phyloP scores from a whole-genome alignment of 768 basidiomycete genomes.

The Pleurotus eryngii region DNA sequence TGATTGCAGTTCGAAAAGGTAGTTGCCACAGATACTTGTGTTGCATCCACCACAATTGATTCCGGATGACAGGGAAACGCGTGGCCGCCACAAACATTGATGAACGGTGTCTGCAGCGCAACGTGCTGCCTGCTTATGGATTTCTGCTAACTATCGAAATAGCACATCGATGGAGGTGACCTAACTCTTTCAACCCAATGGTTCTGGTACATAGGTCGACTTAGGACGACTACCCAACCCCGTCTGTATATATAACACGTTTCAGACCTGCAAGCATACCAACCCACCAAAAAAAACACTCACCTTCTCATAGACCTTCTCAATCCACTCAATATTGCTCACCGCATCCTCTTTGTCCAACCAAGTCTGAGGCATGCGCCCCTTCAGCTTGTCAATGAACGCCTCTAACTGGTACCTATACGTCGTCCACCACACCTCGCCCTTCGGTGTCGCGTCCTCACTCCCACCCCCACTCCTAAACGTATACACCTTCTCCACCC shows the following conservation, averaged over 20 bases:
- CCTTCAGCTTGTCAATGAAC: constrained; percentile 57
- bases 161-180: no score
- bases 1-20: no score
- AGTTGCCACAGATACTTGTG: no score
- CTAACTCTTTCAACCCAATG: background rate
- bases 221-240: constrained; percentile 24
- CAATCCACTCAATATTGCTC: constrained; percentile 50
- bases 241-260: constrained; percentile 9
- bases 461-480: constrained; percentile 35
- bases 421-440: constrained; percentile 47
- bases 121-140: no score
- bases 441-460: constrained; percentile 27
- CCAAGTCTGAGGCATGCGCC: constrained; percentile 23
- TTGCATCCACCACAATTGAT: no score
- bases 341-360: constrained; percentile 46
- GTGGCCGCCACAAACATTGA: no score
- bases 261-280: background rate
- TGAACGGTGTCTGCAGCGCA: no score
- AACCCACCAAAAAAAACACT: background rate
- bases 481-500: constrained; percentile 43
- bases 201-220: constrained; percentile 16
- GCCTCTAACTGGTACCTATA: constrained; percentile 38
- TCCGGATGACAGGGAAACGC: no score
- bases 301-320: background rate
- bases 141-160: no score